Conservation (phyloP, 371 early-diverging fungal genomes). For the Mucor sp. region DNA sequence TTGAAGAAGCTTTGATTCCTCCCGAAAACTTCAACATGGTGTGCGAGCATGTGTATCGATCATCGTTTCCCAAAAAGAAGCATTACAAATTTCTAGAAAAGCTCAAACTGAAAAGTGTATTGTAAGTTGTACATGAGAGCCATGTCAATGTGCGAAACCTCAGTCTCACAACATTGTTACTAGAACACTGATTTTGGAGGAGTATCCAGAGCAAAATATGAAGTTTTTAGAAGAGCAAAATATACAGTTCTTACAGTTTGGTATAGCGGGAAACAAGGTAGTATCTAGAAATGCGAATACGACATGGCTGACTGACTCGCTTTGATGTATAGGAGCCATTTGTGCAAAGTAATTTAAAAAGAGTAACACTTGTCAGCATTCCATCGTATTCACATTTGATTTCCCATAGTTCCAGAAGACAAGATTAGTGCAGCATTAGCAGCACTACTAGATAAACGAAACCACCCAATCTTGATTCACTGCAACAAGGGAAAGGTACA, state of each 20-base stretch:
- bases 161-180: not conserved
- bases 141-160: not conserved
- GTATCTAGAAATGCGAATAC: not conserved
- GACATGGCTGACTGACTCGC: not conserved
- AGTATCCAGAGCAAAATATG: constrained; percentile 92
- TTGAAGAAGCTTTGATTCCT: constrained; percentile 77
- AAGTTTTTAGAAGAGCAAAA: constrained; percentile 85
- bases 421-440: constrained; percentile 87
- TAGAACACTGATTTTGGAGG: constrained; percentile 90
- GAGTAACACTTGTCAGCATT: not conserved
- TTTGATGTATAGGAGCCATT: constrained; percentile 84
- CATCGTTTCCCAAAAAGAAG: constrained; percentile 89
- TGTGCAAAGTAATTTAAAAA: constrained; percentile 78
- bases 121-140: constrained; percentile 53
- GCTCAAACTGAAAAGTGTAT: constrained; percentile 83
- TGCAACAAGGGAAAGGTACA: constrained; percentile 96
- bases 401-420: constrained; percentile 78
- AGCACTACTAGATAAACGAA: constrained; percentile 80
- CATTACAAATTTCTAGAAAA: constrained; percentile 91
- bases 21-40: constrained; percentile 94
- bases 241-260: constrained; percentile 89
- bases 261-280: constrained; percentile 95
- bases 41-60: constrained; percentile 88
- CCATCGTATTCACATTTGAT: not conserved
- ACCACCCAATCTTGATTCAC: constrained; percentile 94